phyloP scores from a whole-genome alignment of 495 filamentous ascomycete species.

The Jackrogersella minutella region DNA sequence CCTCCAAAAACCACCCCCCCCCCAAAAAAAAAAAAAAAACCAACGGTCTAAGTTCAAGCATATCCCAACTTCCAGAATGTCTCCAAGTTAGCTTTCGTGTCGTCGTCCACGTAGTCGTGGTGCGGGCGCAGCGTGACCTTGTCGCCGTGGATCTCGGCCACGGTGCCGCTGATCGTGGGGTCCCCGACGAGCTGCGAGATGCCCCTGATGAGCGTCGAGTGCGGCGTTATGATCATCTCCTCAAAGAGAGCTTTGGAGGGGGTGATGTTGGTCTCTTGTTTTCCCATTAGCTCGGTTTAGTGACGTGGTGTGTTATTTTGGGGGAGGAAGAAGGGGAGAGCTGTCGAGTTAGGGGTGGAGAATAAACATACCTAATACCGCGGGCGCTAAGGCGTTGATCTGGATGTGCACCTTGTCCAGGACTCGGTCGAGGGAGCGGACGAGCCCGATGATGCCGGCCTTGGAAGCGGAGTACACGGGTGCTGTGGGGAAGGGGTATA shows the following conservation, averaged over 20 bases:
- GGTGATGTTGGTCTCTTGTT: slow-evolving; percentile 59
- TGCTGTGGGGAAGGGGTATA: slow-evolving; percentile 64
- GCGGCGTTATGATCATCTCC: slow-evolving; percentile 62
- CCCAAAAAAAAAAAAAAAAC: background rate
- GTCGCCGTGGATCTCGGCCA: slow-evolving; percentile 64
- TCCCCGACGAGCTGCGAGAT: slow-evolving; percentile 55
- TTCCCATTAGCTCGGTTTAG: slow-evolving; percentile 7
- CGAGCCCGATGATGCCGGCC: slow-evolving; percentile 59
- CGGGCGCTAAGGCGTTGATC: slow-evolving; percentile 64
- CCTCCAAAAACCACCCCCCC: too few species aligned
- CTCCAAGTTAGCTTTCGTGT: slow-evolving; percentile 59
- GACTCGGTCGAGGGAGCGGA: slow-evolving; percentile 54
- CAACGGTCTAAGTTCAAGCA: slow-evolving; percentile 16
- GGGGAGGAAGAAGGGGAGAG: slow-evolving; percentile 4
- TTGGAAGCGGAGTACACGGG: slow-evolving; percentile 64
- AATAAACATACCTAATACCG: slow-evolving; percentile 53
- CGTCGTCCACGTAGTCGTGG: slow-evolving; percentile 61
- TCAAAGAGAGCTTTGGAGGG: slow-evolving; percentile 55
- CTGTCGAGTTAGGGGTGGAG: background rate
- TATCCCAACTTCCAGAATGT: slow-evolving; percentile 31
- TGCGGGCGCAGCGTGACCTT: slow-evolving; percentile 59
- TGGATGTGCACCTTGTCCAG: slow-evolving; percentile 55
- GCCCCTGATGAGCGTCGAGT: slow-evolving; percentile 57
- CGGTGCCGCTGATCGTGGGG: slow-evolving; percentile 51
- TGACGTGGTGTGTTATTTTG: background rate